phyloP scores from a whole-genome alignment of 2,329 filamentous ascomycete species.

The Aureobasidium sp. region DNA sequence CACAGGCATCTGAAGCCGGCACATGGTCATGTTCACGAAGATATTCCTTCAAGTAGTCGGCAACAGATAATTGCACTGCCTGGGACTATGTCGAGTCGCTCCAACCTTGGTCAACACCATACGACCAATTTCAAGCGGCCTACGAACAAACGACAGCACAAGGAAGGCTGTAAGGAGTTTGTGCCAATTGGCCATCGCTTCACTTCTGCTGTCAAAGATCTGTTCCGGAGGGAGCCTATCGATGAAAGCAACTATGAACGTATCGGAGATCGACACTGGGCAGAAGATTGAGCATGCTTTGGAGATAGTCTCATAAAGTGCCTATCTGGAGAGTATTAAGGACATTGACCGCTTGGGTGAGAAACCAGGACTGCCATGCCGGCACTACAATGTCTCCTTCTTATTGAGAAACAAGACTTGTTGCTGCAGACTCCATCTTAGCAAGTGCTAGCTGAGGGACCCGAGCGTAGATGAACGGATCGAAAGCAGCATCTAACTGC shows the following conservation, averaged over 20 bases:
- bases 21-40: conserved; percentile 2
- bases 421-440: neutral
- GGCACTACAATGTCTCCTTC: neutral
- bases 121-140: neutral
- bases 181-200: conserved; percentile 20
- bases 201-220: conserved; percentile 22
- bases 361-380: neutral
- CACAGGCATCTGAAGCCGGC: neutral
- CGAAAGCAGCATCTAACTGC: neutral
- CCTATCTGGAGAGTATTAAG: neutral
- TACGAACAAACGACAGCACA: neutral
- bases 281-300: conserved; percentile 22
- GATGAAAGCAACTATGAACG: conserved; percentile 23
- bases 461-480: neutral
- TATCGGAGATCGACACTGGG: conserved; percentile 27
- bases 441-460: neutral
- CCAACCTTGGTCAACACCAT: neutral
- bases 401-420: neutral
- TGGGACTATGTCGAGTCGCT: conserved; percentile 15
- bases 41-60: neutral
- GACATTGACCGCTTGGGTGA: too few species aligned
- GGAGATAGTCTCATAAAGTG: neutral
- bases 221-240: conserved; percentile 24
- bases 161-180: neutral
- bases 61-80: neutral